Evolutionary conservation across 179 eudicot species (phyloP).

Genomic region (Heliamphora pulchella): DNA sequence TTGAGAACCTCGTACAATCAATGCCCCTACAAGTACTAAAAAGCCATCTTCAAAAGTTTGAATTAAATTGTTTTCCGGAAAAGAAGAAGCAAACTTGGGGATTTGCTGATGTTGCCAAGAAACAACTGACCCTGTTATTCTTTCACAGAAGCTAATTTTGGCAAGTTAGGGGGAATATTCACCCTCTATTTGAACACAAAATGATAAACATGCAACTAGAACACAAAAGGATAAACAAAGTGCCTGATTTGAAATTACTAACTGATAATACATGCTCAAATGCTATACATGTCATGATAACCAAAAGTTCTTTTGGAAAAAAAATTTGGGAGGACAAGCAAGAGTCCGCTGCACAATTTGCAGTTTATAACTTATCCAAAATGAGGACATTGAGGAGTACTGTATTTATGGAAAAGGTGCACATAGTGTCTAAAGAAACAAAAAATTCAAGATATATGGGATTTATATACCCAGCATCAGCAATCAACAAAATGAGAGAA

Average conservation of each 20-base stretch:
- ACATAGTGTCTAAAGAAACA: neutral
- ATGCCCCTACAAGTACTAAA: neutral
- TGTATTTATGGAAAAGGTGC: neutral
- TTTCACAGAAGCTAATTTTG: neutral
- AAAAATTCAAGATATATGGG: neutral
- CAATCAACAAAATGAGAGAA: neutral
- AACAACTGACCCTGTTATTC: neutral
- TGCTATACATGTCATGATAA: no score
- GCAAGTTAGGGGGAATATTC: neutral
- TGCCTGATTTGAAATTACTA: neutral
- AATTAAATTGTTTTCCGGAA: neutral
- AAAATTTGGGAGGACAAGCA: no score
- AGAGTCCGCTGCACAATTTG: no score
- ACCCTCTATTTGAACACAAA: neutral
- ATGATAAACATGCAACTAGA: neutral
- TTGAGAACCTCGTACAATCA: neutral
- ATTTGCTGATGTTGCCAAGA: neutral
- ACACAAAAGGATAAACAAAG: neutral
- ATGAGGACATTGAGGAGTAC: no score
- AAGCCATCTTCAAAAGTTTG: neutral
- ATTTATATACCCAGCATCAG: neutral
- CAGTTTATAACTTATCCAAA: no score
- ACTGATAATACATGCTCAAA: neutral
- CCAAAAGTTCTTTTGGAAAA: no score
- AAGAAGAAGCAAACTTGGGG: neutral